Percentiles rank a stretch among this genome's conserved stretches.
Evolutionary conservation across 2,329 filamentous ascomycete genomes (phyloP).

Genomic region (Sordariomycetes sp.): DNA sequence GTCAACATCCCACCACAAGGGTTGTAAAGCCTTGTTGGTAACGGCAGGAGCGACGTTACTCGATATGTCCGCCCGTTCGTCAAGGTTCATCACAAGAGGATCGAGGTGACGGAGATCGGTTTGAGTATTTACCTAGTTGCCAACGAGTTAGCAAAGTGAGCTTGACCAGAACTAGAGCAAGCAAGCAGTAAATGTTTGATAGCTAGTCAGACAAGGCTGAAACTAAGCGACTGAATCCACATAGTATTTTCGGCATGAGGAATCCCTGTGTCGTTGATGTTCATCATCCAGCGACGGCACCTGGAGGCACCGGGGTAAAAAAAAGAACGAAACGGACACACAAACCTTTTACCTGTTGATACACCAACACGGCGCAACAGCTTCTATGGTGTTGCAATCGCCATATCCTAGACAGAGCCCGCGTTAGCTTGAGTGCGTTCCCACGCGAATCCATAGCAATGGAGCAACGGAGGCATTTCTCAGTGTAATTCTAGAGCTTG

Average conservation of each 20-base stretch:
- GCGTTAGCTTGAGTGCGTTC: neutral
- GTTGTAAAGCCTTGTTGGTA: conserved; percentile 51
- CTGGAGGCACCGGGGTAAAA: conserved; percentile 5
- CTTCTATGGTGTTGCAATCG: neutral
- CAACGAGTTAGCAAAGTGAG: neutral
- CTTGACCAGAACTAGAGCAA: neutral
- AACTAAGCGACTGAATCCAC: conserved; percentile 53
- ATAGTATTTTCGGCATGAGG: conserved; percentile 57
- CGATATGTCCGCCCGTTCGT: conserved; percentile 63
- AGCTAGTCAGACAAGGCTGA: conserved; percentile 57
- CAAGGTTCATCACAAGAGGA: conserved; percentile 46
- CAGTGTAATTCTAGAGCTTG: conserved; percentile 44
- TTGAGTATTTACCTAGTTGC: conserved; percentile 7
- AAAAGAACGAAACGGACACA: conserved; percentile 10
- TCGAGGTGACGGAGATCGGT: neutral
- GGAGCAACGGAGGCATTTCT: conserved; percentile 25
- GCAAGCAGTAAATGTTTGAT: conserved; percentile 8
- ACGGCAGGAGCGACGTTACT: conserved; percentile 36
- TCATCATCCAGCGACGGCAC: conserved; percentile 40
- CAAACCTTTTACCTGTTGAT: neutral
- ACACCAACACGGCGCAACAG: neutral
- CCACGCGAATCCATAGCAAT: neutral
- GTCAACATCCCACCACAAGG: conserved; percentile 40
- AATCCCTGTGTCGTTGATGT: conserved; percentile 53
- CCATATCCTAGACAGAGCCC: neutral